Evolutionary conservation across 106 monocot species (phyloP).

Genomic region (Apostasia ramifera): DNA sequence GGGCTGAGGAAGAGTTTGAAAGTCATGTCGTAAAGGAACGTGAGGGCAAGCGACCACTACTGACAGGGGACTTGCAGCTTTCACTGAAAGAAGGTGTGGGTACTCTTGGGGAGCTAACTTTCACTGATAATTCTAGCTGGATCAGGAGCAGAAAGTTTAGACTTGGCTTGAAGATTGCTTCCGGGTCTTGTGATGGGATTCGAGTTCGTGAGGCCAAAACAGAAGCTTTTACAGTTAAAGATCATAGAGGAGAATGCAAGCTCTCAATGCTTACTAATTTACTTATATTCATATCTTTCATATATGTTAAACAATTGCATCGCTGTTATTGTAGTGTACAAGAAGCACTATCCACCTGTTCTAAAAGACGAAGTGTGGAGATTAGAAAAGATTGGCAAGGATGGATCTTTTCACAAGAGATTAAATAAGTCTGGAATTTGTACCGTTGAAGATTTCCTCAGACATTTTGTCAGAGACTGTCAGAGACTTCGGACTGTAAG

Average conservation of each 20-base stretch:
- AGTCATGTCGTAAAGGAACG: constrained; percentile 39
- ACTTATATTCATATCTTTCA: constrained; percentile 1
- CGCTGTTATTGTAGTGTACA: constrained; percentile 12
- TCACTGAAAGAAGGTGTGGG: constrained; percentile 37
- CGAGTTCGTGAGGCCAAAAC: constrained; percentile 39
- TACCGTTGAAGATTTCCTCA: constrained; percentile 63
- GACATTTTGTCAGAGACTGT: constrained; percentile 39
- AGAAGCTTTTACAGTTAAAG: constrained; percentile 34
- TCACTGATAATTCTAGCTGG: constrained; percentile 40
- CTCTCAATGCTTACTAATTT: background rate
- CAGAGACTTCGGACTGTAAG: constrained; percentile 44
- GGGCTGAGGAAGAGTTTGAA: constrained; percentile 34
- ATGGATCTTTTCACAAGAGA: constrained; percentile 61
- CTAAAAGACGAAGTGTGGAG: constrained; percentile 61
- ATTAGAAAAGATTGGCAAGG: constrained; percentile 63
- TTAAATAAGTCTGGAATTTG: constrained; percentile 39
- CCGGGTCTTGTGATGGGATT: constrained; percentile 26
- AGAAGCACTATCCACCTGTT: constrained; percentile 64
- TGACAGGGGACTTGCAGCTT: constrained; percentile 32
- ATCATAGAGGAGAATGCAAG: constrained; percentile 55
- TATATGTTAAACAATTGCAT: too few relatives aligned
- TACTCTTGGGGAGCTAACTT: constrained; percentile 30
- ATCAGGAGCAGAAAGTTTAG: constrained; percentile 38
- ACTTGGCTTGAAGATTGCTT: constrained; percentile 28
- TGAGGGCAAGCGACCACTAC: constrained; percentile 34